Percentiles rank a stretch among this genome's conserved stretches.
These are phyloP conservation scores for Trichoderma koningiopsis DNA, from an alignment of 2,329 filamentous ascomycete species.

Conservation along the genomic window DNA sequence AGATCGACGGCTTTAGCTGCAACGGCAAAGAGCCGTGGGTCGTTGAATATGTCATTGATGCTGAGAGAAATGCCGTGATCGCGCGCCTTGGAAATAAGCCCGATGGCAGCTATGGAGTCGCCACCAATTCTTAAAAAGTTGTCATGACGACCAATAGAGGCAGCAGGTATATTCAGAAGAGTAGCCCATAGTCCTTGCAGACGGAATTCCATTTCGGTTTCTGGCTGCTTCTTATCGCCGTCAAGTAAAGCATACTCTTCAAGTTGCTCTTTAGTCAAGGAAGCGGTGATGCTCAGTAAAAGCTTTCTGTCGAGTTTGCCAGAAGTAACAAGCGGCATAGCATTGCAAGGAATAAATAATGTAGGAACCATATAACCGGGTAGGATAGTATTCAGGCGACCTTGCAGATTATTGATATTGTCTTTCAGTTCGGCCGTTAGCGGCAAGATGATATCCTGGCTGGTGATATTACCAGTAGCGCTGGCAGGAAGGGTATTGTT, in stretches of 20 bases:
- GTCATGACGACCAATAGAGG: conserved; percentile 24
- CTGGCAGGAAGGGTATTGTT: conserved; percentile 16
- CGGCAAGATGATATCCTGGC: background rate
- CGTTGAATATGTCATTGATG: conserved; percentile 18
- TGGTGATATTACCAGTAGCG: background rate
- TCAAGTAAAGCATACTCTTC: conserved; percentile 11
- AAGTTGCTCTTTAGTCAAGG: background rate
- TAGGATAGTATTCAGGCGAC: background rate
- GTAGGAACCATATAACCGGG: conserved; percentile 24
- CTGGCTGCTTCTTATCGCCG: conserved; percentile 10
- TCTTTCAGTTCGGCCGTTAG: background rate
- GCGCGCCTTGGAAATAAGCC: conserved; percentile 9
- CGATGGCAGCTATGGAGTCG: conserved; percentile 26
- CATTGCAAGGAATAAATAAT: conserved; percentile 11
- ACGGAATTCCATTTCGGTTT: conserved; percentile 17
- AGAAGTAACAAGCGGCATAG: conserved; percentile 23
- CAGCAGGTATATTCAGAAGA: conserved; percentile 12
- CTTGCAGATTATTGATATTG: background rate
- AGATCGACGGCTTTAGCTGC: background rate
- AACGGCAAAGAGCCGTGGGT: conserved; percentile 16
- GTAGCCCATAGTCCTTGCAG: conserved; percentile 21
- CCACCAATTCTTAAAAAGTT: conserved; percentile 27
- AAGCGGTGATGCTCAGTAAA: conserved; percentile 1
- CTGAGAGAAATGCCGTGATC: conserved; percentile 9
- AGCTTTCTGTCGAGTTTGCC: conserved; percentile 23